These are phyloP conservation scores for Hymenoscyphus salicellus DNA, from an alignment of 2,329 filamentous ascomycete genomes.

Conservation along the genomic window DNA sequence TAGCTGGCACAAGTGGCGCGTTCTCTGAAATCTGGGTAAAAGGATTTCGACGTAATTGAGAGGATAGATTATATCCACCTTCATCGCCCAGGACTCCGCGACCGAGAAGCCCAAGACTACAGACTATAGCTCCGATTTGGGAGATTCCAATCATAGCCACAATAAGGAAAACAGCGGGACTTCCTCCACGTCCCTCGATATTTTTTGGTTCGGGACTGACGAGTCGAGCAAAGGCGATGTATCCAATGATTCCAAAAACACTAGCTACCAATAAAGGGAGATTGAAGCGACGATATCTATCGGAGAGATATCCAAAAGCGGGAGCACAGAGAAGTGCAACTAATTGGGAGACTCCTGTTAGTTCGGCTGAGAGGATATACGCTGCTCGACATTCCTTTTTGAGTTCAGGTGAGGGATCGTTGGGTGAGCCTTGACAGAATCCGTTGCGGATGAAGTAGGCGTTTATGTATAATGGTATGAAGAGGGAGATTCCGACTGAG, in stretches of 20 bases:
- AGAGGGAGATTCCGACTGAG: constrained; percentile 90
- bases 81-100: constrained; percentile 65
- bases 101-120: constrained; percentile 84
- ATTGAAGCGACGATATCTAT: constrained; percentile 63
- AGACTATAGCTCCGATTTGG: constrained; percentile 95
- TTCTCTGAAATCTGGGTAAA: constrained; percentile 21
- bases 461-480: constrained; percentile 90
- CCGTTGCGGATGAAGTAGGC: constrained; percentile 81
- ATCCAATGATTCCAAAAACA: constrained; percentile 72
- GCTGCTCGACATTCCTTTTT: constrained; percentile 82
- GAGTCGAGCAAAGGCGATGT: constrained; percentile 71
- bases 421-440: constrained; percentile 67
- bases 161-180: constrained; percentile 67
- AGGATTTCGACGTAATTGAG: constrained; percentile 25
- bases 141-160: constrained; percentile 82
- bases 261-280: constrained; percentile 71
- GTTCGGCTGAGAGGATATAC: constrained; percentile 80
- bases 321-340: constrained; percentile 82
- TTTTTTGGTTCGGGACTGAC: constrained; percentile 70
- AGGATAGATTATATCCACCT: constrained; percentile 34
- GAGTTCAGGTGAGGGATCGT: constrained; percentile 67
- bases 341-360: constrained; percentile 87
- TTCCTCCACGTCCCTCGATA: constrained; percentile 63
- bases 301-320: constrained; percentile 81
- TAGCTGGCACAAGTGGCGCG: constrained; percentile 33